Base-by-base conservation (phyloP, 202 grass and related monocot species). In the Setaria italica region DNA sequence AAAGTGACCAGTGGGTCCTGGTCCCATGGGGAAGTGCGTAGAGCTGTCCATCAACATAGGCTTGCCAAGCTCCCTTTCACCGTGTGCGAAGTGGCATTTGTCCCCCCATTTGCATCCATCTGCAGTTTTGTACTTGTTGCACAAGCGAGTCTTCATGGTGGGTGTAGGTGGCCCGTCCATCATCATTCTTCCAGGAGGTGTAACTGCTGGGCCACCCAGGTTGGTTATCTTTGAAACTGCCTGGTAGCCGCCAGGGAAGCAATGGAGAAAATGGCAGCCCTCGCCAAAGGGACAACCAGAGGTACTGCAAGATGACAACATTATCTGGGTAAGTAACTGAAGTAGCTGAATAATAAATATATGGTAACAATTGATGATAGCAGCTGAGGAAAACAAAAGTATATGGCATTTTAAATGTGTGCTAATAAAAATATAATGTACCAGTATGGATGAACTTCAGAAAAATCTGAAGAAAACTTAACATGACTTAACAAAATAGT, bases 81-180 rank as follows among this genome's bases (percentile, higher is more conserved):
- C 82, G 48, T 97, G 92, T 13, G 95, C 90, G 82, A 94, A 94
- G 70, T 90, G 92, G 70, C 95, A 97, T 53, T 85, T 97, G 19
- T 92, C 92, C 20, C 92, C 95, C 66, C 79, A 97, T 90, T 97
- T 97, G 81, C 92, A 97, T 19, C 92, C 95, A 43, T 97, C 95
- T 51, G 90, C 79, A 79, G 92, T 92, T 71, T 91, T 92, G 37
- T 85, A 97, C 85, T 89, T 97, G 90, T 88, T 94, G 88, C 94
- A 94, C 21, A 97, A 19, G 49, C 87, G 82, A 79, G 90, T 90
- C 84, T 97, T 97, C 30, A 84, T 56, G 9, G 73, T 56, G 20
- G 86, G 70, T 69, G 83, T 29, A 60, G 85, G 51, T 32, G 78
- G 76, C 3, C 69, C 84, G 66, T 72, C 73, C 49, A 72, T 32